phyloP scores from a whole-genome alignment of 192 early-diverging fungal genomes.

The Backusella macrospora region DNA sequence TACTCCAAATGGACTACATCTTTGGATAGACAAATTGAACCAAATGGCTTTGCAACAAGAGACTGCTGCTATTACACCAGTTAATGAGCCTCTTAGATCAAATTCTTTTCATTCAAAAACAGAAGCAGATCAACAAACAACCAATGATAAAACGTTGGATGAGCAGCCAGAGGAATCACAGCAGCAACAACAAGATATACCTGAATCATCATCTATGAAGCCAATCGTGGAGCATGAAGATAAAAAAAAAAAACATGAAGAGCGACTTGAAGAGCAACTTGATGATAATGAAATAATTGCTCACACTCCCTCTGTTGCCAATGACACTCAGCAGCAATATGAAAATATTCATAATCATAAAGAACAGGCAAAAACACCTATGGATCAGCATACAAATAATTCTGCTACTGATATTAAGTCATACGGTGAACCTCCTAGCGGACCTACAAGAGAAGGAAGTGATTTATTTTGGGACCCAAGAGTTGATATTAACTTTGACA shows the following conservation, averaged over 20 bases:
- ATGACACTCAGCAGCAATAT: neutral
- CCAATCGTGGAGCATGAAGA: constrained; percentile 10
- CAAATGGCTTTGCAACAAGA: neutral
- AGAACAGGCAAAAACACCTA: neutral
- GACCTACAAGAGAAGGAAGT: constrained; percentile 17
- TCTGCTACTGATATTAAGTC: neutral
- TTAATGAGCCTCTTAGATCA: neutral
- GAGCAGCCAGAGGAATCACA: neutral
- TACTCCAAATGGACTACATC: neutral
- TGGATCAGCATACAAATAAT: neutral
- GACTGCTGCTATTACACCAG: neutral
- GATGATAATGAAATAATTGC: neutral
- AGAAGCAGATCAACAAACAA: neutral
- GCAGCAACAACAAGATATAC: neutral
- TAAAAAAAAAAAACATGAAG: neutral
- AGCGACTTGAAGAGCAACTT: neutral
- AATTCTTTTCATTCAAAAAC: constrained; percentile 15
- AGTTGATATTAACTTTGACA: neutral
- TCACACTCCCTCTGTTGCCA: neutral
- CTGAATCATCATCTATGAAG: neutral
- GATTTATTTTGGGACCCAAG: constrained; percentile 10
- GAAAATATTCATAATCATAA: neutral
- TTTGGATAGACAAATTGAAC: neutral
- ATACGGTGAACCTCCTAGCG: neutral
- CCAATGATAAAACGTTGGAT: neutral